These are phyloP conservation scores for Cryptococcus sp. DNA, from an alignment of 1,284 basidiomycete species.

Conservation along the genomic window DNA sequence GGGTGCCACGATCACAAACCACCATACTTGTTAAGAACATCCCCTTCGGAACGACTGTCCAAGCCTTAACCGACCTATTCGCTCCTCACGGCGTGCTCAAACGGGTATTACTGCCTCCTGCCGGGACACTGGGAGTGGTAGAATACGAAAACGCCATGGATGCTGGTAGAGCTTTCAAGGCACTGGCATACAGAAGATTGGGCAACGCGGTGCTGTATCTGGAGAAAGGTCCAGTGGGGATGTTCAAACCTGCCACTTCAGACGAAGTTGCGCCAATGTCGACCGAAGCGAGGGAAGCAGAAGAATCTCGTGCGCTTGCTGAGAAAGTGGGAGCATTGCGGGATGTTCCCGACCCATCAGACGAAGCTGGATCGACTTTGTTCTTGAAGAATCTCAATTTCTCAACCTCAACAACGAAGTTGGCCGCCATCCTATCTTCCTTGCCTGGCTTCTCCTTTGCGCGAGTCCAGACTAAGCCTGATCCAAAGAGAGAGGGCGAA, in stretches of 20 bases:
- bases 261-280: conserved; percentile 13
- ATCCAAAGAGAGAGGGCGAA: conserved; percentile 67
- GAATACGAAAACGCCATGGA: conserved; percentile 75
- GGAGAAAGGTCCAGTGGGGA: conserved; percentile 84
- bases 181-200: conserved; percentile 81
- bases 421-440: conserved; percentile 71
- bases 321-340: conserved; percentile 31
- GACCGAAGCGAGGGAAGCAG: conserved; percentile 42
- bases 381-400: conserved; percentile 96
- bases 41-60: conserved; percentile 80
- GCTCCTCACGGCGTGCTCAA: conserved; percentile 72
- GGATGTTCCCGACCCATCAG: conserved; percentile 56
- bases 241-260: conserved; percentile 59
- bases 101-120: conserved; percentile 82
- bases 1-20: conserved; percentile 68
- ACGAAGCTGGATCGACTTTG: conserved; percentile 75
- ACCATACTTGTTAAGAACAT: conserved; percentile 95
- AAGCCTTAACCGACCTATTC: conserved; percentile 77
- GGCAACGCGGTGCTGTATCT: conserved; percentile 89
- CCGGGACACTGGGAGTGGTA: conserved; percentile 91
- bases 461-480: conserved; percentile 86
- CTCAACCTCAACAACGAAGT: conserved; percentile 74
- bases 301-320: conserved; percentile 51
- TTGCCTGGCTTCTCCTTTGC: conserved; percentile 84
- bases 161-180: conserved; percentile 73